Percentiles rank a stretch among this genome's conserved stretches.
Conservation (phyloP, 2,329 filamentous ascomycete genomes). For the Phyllosticta paracitricarpa region DNA sequence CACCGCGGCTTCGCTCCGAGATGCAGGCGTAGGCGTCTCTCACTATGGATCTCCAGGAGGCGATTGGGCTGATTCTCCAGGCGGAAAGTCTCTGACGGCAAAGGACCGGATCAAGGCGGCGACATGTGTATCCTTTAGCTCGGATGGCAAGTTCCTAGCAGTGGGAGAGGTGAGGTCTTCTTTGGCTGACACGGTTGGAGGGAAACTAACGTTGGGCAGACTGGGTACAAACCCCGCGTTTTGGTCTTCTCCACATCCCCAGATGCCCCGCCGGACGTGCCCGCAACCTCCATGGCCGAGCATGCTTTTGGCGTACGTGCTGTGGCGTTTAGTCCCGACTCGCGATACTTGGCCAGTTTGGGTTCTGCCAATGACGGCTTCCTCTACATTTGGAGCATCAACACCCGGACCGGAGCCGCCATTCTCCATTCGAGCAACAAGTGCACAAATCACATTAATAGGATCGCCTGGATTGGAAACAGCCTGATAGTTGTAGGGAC, state of each 20-base stretch:
- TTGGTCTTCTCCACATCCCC: slow-evolving; percentile 73
- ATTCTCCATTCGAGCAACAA: slow-evolving; percentile 80
- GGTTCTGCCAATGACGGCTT: slow-evolving; percentile 89
- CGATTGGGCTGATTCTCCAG: slow-evolving; percentile 48
- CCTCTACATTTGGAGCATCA: slow-evolving; percentile 81
- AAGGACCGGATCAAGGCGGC: slow-evolving; percentile 90
- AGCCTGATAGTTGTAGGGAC: slow-evolving; percentile 79
- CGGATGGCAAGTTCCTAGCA: slow-evolving; percentile 76
- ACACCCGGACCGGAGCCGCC: slow-evolving; percentile 69
- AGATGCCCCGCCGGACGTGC: slow-evolving; percentile 69
- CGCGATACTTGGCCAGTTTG: slow-evolving; percentile 76
- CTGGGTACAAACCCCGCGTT: slow-evolving; percentile 84
- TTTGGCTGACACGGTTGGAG: neutral
- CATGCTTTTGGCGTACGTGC: slow-evolving; percentile 83
- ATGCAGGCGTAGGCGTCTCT: slow-evolving; percentile 34
- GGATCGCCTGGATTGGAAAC: slow-evolving; percentile 84
- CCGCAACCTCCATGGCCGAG: slow-evolving; percentile 76
- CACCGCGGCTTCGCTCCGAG: slow-evolving; percentile 46
- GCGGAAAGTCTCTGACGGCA: slow-evolving; percentile 70
- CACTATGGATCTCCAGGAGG: slow-evolving; percentile 37
- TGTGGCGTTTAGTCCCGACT: slow-evolving; percentile 82
- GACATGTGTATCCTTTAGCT: slow-evolving; percentile 80
- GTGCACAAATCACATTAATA: slow-evolving; percentile 76
- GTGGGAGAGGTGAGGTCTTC: slow-evolving; percentile 61
- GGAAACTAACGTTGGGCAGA: slow-evolving; percentile 39